Evolutionary conservation across 83 land plant species (phyloP).

Genomic region (Picea abies): DNA sequence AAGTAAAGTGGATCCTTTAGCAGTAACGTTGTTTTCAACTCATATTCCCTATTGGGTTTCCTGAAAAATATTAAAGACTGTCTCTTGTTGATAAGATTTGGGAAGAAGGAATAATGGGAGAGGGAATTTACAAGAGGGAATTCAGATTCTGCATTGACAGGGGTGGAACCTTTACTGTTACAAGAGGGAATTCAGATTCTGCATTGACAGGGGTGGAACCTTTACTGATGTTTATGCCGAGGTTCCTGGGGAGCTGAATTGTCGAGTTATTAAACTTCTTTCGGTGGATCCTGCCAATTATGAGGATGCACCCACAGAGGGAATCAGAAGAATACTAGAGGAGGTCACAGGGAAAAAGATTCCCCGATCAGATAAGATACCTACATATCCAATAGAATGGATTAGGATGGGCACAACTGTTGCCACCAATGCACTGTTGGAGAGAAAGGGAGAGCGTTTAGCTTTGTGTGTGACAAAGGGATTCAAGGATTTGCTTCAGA

Average conservation of each 20-base stretch:
- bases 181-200: slow-evolving; percentile 83
- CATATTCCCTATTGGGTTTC: too few relatives aligned
- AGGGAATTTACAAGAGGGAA: slow-evolving; percentile 39
- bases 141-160: slow-evolving; percentile 98
- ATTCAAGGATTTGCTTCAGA: slow-evolving; percentile 79
- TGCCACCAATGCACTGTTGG: slow-evolving; percentile 80
- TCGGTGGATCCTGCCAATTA: slow-evolving; percentile 95
- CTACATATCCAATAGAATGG: slow-evolving; percentile 94
- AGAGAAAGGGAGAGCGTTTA: too few relatives aligned
- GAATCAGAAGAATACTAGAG: slow-evolving; percentile 91
- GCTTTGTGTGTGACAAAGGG: slow-evolving; percentile 68
- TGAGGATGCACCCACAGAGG: slow-evolving; percentile 98
- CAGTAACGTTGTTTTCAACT: too few relatives aligned
- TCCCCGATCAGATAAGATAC: slow-evolving; percentile 74
- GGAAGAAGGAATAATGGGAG: too few relatives aligned
- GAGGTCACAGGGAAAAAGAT: slow-evolving; percentile 67
- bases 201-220: slow-evolving; percentile 99
- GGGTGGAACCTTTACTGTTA: slow-evolving; percentile 92
- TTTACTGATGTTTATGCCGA: slow-evolving; percentile 99
- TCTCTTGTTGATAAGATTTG: too few relatives aligned
- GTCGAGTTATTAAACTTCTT: slow-evolving; percentile 74
- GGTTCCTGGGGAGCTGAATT: slow-evolving; percentile 75
- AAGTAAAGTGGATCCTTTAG: too few relatives aligned
- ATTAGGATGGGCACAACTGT: slow-evolving; percentile 99
- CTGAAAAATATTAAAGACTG: too few relatives aligned